Evolutionary conservation across 2,329 filamentous ascomycete species (phyloP).

Genomic region (Setomelanomma holmii): DNA sequence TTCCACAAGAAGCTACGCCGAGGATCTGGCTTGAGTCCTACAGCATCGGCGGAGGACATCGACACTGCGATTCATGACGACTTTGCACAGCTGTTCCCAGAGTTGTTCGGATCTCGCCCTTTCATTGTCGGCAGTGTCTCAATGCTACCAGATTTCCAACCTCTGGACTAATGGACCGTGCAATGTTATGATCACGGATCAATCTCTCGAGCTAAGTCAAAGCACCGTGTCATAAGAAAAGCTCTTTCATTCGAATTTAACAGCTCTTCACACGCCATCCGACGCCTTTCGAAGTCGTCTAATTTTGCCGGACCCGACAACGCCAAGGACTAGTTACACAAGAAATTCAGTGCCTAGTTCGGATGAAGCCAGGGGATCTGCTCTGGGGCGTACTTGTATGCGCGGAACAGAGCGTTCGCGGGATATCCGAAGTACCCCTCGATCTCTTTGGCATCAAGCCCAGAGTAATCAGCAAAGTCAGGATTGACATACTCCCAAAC

Average conservation of each 20-base stretch:
- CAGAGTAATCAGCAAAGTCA: conserved; percentile 50
- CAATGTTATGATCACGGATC: no score
- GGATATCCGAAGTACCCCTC: conserved; percentile 50
- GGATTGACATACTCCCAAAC: conserved; percentile 56
- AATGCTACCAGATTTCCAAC: conserved; percentile 26
- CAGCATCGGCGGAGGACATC: conserved; percentile 19
- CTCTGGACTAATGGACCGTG: conserved; percentile 6
- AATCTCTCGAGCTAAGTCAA: no score
- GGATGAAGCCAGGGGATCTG: conserved; percentile 49
- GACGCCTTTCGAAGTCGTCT: neutral
- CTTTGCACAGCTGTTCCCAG: conserved; percentile 26
- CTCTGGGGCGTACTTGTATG: conserved; percentile 53
- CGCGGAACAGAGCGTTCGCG: conserved; percentile 55
- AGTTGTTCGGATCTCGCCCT: conserved; percentile 23
- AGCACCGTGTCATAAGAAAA: no score
- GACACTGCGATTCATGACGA: conserved; percentile 27
- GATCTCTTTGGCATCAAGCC: conserved; percentile 43
- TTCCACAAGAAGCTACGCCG: conserved; percentile 49
- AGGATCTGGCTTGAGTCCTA: conserved; percentile 20
- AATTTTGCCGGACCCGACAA: no score
- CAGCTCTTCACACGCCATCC: neutral
- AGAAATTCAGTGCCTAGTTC: conserved; percentile 6
- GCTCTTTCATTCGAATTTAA: neutral
- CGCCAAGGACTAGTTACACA: no score
- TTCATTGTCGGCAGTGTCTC: conserved; percentile 15